Base-by-base conservation (phyloP, 2,329 filamentous ascomycete species). In the Botryotinia convoluta region DNA sequence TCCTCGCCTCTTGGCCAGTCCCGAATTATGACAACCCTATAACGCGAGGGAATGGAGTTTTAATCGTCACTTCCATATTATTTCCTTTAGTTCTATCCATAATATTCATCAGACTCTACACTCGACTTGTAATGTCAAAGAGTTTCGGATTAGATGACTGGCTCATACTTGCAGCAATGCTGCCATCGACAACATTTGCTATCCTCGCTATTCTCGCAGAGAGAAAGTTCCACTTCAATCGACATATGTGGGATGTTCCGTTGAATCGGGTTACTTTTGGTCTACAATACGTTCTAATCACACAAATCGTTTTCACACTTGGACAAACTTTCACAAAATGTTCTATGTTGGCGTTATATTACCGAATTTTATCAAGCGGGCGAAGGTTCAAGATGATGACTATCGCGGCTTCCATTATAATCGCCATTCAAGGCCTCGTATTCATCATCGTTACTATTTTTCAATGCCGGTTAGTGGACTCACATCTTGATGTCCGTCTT, bases 131-230 rank as follows among this genome's bases (percentile, higher is more conserved):
- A 18, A 82, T 87, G 39, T 84, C 83, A 16, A 84, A 81, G 74
- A 86, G 83, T 37, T 80, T 83, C 44, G 86, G 85, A 26, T 39
- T 84, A 7, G 86, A 87, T 74, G 86, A 87, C 76, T 75, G 83
- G 39, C 76, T 87, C 14, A 84, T 87, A 69, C 75, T 84, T 26
- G 70, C 51, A 16, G 70, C 70, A 10, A 60, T 68, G 26, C 1
- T 77, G 12, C 83, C 82, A 44, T 78, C 80, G 29, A 80, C 83
- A 67, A 80, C 77, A 10, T 83, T 83, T 79, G 79, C 78, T 9
- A 77, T 78, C 0, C 68, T 82, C 3, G 80, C 79, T 3, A 80
- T 82, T 1, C 44, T 84, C 1, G 80, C 81, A 4, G 79, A 81
- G 6, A 75, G 77, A n/a, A 35, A 74, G 1, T 83, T 78, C 69